A percentile compares a stretch with the other conserved stretches of the same genome.
Conservation (phyloP, 1,139 yeast genomes). For the Blastobotrys illinoisensis region DNA sequence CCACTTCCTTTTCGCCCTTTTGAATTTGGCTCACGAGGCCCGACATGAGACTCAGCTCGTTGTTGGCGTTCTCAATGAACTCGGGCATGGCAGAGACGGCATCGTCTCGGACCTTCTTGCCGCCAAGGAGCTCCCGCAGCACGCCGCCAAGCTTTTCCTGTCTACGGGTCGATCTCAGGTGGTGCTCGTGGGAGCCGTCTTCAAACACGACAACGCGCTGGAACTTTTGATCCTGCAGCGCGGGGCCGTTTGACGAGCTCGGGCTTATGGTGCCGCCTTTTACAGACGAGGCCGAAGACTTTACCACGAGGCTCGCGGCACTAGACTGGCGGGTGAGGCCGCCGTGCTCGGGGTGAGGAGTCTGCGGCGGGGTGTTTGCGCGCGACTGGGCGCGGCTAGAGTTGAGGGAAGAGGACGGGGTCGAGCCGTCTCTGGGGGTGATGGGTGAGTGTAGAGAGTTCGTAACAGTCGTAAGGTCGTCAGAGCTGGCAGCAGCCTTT, state of each 20-base stretch:
- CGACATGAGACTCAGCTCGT: slow-evolving; percentile 68
- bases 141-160: slow-evolving; percentile 84
- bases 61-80: slow-evolving; percentile 29
- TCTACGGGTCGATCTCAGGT: slow-evolving; percentile 67
- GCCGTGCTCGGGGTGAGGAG: slow-evolving; percentile 8
- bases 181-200: slow-evolving; percentile 74
- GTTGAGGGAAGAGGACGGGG: slow-evolving; percentile 2
- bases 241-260: background rate
- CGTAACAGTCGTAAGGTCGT: background rate
- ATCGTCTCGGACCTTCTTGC: slow-evolving; percentile 67
- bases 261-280: background rate
- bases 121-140: slow-evolving; percentile 76
- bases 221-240: background rate
- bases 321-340: slow-evolving; percentile 12
- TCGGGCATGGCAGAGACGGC: slow-evolving; percentile 86
- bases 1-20: slow-evolving; percentile 22
- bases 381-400: slow-evolving; percentile 7
- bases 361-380: slow-evolving; percentile 10
- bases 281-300: background rate
- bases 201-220: slow-evolving; percentile 33
- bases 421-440: background rate
- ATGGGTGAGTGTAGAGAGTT: background rate
- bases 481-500: background rate
- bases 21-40: slow-evolving; percentile 71
- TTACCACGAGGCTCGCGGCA: slow-evolving; percentile 3